Evolutionary conservation across 345 rosid genomes (phyloP), one percentile per base, ranked within the genome.

Genomic region (Lepidium sativum): DNA sequence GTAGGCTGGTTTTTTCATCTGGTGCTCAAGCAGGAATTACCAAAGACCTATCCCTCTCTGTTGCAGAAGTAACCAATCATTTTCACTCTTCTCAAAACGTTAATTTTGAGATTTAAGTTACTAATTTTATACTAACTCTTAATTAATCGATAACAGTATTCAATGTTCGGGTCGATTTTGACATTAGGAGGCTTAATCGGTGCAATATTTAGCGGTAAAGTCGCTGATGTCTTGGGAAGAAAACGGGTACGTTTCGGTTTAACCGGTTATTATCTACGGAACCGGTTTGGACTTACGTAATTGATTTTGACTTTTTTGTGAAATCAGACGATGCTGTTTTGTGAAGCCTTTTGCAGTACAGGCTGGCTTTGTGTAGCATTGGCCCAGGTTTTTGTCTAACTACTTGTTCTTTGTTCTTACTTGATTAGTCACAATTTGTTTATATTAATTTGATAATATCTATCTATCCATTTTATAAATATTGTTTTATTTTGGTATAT

Each of bases 251-350:
- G 9, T 15, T 15, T 15, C 48, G 37, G 6, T 38, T 45, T 60
- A 14, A 60, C 48, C 58, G 53, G 58, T 75, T 75, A 15, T 47
- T 12, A 32, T 48, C 2, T 45, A 71, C 34, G 47, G 27, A 49
- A 49, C 70, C 54, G 54, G 40, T 12, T 43, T 12, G 10, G 8
- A 48, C 60, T 32, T 25, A 0, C 44, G 15, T 4, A 21, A 21
- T 21, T 21, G 25, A 15, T 55, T 25, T 32, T 3, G 4, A 5
- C 14, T 2, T 18, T 5, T 21, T 16, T 65, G n/a, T 20, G 29
- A 38, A 67, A 63, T n/a, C 82, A 81, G 85, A 65, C 79, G 5
- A 79, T 81, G 81, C 38, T 73, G 73, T 75, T 67, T 50, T 65
- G 77, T 18, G 73, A 71, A 51, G 15, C 59, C 10, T 77, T 76